phyloP scores from a whole-genome alignment of 768 basidiomycete genomes.

The Dioszegia aurantiaca region DNA sequence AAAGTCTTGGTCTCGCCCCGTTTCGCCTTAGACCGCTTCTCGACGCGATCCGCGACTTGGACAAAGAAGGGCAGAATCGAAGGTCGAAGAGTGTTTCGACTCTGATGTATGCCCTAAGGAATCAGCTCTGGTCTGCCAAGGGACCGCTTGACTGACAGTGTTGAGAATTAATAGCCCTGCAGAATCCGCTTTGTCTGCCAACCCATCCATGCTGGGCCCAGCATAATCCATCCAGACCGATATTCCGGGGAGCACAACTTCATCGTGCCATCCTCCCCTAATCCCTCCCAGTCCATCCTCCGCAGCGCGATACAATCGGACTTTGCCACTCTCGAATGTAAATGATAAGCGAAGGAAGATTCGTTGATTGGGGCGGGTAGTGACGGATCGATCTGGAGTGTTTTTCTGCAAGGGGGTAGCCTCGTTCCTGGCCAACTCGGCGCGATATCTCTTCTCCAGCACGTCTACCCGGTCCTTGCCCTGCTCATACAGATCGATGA shows the following conservation, averaged over 20 bases:
- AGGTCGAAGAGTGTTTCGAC: conserved; percentile 78
- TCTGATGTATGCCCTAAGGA: conserved; percentile 64
- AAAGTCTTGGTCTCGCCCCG: neutral
- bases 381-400: conserved; percentile 10
- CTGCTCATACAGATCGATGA: conserved; percentile 44
- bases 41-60: conserved; percentile 68
- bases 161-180: conserved; percentile 71
- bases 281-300: neutral
- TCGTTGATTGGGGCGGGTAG: conserved; percentile 19
- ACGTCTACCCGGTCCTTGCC: conserved; percentile 35
- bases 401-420: conserved; percentile 53
- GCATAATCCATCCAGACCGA: conserved; percentile 43
- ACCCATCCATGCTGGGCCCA: conserved; percentile 18
- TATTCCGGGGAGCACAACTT: conserved; percentile 57
- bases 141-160: conserved; percentile 58
- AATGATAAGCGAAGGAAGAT: conserved; percentile 61
- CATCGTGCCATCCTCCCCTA: conserved; percentile 59
- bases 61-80: conserved; percentile 80
- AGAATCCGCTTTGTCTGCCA: conserved; percentile 9
- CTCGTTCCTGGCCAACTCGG: conserved; percentile 24
- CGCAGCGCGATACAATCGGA: conserved; percentile 60
- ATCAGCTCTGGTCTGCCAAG: neutral
- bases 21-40: conserved; percentile 61
- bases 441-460: conserved; percentile 37
- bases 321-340: conserved; percentile 78